Evolutionary conservation across 139 green algal species (phyloP).

Genomic region (Asterochloris erici): DNA sequence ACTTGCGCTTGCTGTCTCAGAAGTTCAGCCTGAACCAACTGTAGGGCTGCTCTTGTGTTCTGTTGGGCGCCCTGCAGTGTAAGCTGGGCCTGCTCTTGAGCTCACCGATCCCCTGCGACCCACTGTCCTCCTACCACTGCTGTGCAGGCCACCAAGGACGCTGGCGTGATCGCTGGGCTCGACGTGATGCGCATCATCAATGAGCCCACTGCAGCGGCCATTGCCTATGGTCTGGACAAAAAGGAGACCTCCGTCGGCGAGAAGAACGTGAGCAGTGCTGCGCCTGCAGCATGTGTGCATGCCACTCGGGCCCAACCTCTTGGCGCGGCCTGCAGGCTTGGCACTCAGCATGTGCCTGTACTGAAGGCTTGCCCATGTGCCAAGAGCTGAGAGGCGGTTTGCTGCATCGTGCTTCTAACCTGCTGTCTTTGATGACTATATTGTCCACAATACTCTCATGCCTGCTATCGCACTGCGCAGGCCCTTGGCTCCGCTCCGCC

Average conservation of each 20-base stretch:
- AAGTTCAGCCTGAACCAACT: no score
- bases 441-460: no score
- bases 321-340: no score
- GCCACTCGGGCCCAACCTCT: not conserved
- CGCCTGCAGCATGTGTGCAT: conserved; percentile 67
- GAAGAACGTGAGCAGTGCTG: conserved; percentile 31
- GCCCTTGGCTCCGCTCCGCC: no score
- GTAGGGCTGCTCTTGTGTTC: not conserved
- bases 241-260: conserved; percentile 47
- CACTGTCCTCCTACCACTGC: not conserved
- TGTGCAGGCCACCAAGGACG: conserved; percentile 95
- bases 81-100: no score
- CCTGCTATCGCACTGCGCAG: no score
- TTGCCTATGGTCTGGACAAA: conserved; percentile 89
- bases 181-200: conserved; percentile 98
- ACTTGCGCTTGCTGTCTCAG: no score
- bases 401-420: no score
- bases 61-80: not conserved
- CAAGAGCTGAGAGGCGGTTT: not conserved
- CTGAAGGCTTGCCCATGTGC: not conserved
- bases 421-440: no score
- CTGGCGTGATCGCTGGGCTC: conserved; percentile 89
- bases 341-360: not conserved
- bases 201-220: conserved; percentile 92
- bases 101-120: no score